Evolutionary conservation across 1,139 yeast genomes (phyloP), one percentile per base, ranked within the genome.

Genomic region (Petasospora fabianii): DNA sequence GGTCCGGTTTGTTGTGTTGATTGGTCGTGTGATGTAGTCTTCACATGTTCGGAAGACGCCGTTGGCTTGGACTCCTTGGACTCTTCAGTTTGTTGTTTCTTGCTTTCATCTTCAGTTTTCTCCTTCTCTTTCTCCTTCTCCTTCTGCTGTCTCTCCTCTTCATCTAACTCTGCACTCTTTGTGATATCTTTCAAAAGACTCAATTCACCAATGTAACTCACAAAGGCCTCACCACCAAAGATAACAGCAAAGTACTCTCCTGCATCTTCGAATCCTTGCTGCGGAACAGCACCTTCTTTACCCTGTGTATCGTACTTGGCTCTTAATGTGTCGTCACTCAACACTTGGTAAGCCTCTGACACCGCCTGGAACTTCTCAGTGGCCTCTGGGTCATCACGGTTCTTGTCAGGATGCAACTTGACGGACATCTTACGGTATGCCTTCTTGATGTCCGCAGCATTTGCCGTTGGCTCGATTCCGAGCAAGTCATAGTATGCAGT

Each of bases 211-310:
- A 90, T 85, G 72, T 88, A 83, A 41, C 82, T 84, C 34, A 73
- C 77, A 62, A 90, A 90, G 3, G 94, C 92, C 44, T 85, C 96
- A 29, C 97, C 97, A 33, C 97, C 97, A 60, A 83, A 83, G 22
- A 83, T 80, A 64, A 75, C 72, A 16, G 77, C 73, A 58, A 83
- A 77, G 53, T 77, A 77, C 53, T 82, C 97, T 34, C 81, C 72
- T 0, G 97, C 95, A 58, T 88, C 97, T 56, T 85, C 95, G 56
- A 86, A 86, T 1, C 95, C 95, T 44, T 81, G 85, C 35, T 71
- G 73, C 2, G 95, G 95, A 30, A 83, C 75, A 5, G 92, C 85
- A 52, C 80, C 81, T 44, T 86, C 95, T 53, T 84, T 85, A 35
- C 97, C 97, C 54, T 66, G 81, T 62, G 81, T 80, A 58, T 90